Base-by-base conservation (phyloP, 1,139 yeast genomes). In the Nakaseomyces kungkrabaensis region DNA sequence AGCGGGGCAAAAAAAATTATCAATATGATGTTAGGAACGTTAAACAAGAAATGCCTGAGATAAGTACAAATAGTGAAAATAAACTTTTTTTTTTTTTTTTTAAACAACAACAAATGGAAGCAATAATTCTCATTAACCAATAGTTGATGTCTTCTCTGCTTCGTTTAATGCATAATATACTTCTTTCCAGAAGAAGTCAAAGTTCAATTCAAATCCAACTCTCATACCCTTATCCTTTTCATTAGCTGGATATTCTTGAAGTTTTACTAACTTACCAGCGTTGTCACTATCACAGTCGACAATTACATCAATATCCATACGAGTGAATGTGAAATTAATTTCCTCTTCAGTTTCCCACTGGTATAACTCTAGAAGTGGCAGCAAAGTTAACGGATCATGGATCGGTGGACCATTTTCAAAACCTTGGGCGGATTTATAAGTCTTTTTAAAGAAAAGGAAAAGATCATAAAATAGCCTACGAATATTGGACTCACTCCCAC, bases 341-440 rank as follows among this genome's bases (percentile, higher is more conserved):
- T 61, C 62, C 34, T 69, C 66, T 40, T 70, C 47, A 5, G 55
- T 29, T 31, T 52, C 57, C 51, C 57, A 54, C 4, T 55, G 57
- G 50, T 63, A 68, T 32, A 75, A 58, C 37, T 82, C 79, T 43
- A 85, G 63, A 27, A 85, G 61, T 0, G 78, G 78, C 48, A 76
- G 80, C 3, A 85, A 71, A 0, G 95, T 87, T 44, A 85, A 68
- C 0, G 95, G 94, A 61, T 87, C 95, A 65, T 88, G 95, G 1
- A 86, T 74, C 1, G 94, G 90, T 1, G 95, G 92, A 0, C 95
- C 94, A 3, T 65, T 58, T 3, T 53, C 59, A 55, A 76, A 73
- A 2, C 75, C 77, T 57, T 72, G 74, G n/a, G 63, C 67, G 24
- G 63, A 61, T 48, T 66, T 68, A 62, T 79, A 81, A 9, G 77